phyloP scores from a whole-genome alignment of 352 stramenopile genomes.

The Phytopythium ostracodes region DNA sequence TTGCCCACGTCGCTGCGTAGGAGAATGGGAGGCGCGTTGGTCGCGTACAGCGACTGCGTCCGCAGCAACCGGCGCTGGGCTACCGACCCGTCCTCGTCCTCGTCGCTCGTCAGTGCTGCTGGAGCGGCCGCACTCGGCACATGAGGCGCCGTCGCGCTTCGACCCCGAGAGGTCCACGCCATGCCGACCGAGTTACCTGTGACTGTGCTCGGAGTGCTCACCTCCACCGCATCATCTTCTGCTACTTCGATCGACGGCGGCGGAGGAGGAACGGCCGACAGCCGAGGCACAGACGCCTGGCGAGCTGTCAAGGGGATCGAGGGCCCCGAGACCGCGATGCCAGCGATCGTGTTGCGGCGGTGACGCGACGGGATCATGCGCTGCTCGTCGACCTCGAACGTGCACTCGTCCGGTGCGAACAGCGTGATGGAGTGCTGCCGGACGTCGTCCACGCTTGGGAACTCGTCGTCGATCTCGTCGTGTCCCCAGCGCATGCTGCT shows the following conservation, averaged over 20 bases:
- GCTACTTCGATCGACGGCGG: neutral
- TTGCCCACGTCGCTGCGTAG: constrained; percentile 39
- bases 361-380: constrained; percentile 10
- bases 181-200: neutral
- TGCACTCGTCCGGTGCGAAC: constrained; percentile 15
- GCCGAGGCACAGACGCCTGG: constrained; percentile 1
- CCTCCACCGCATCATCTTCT: neutral
- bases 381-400: constrained; percentile 16
- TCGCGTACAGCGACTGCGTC: constrained; percentile 9
- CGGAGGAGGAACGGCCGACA: neutral
- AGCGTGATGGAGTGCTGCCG: constrained; percentile 25
- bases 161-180: constrained; percentile 5
- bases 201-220: constrained; percentile 4
- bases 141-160: constrained; percentile 4
- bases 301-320: neutral
- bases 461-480: constrained; percentile 34
- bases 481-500: constrained; percentile 26
- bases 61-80: neutral
- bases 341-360: constrained; percentile 10
- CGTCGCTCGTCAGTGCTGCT: neutral
- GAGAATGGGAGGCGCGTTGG: constrained; percentile 32
- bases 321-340: neutral
- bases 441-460: constrained; percentile 14
- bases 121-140: neutral
- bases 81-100: neutral